A percentile compares a stretch with the other conserved stretches of the same genome.
These are phyloP conservation scores for Didymella segeticola DNA, from an alignment of 2,329 filamentous ascomycete species.

Conservation along the genomic window DNA sequence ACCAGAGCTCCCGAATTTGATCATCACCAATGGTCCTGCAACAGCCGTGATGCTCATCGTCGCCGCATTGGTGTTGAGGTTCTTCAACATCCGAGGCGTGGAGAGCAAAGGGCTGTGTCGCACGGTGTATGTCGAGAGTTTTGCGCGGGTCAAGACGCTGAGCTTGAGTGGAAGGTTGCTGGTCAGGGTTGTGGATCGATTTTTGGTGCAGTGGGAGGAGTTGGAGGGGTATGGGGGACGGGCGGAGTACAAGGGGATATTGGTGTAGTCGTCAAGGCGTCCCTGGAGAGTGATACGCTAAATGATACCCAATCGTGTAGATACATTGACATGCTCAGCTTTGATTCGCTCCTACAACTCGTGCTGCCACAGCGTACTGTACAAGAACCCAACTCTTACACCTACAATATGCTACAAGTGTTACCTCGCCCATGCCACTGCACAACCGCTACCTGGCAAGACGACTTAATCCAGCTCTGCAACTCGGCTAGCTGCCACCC, in stretches of 20 bases:
- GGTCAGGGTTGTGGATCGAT: conserved; percentile 73
- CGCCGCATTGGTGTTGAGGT: conserved; percentile 63
- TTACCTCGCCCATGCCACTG: background rate
- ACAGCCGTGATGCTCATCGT: conserved; percentile 80
- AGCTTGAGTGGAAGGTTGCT: conserved; percentile 86
- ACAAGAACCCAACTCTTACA: conserved; percentile 19
- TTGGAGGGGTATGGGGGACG: conserved; percentile 57
- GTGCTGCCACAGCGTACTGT: conserved; percentile 2
- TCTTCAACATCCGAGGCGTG: conserved; percentile 53
- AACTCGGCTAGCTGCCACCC: conserved; percentile 10
- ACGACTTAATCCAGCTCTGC: conserved; percentile 22
- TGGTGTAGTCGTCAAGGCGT: conserved; percentile 37
- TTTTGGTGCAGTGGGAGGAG: conserved; percentile 81
- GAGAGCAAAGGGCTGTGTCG: conserved; percentile 63
- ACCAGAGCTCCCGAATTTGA: conserved; percentile 53
- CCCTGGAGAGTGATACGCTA: too few species aligned
- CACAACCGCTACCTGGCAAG: background rate
- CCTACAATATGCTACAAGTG: conserved; percentile 31
- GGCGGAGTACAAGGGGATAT: conserved; percentile 54
- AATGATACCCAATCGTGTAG: background rate
- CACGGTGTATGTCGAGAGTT: conserved; percentile 89
- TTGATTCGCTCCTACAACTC: conserved; percentile 4
- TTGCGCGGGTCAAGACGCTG: conserved; percentile 81
- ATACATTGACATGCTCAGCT: background rate
- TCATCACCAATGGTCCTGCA: conserved; percentile 87